Evolutionary conservation across 2,329 filamentous ascomycete species (phyloP).

Genomic region (Ascochyta lentis): DNA sequence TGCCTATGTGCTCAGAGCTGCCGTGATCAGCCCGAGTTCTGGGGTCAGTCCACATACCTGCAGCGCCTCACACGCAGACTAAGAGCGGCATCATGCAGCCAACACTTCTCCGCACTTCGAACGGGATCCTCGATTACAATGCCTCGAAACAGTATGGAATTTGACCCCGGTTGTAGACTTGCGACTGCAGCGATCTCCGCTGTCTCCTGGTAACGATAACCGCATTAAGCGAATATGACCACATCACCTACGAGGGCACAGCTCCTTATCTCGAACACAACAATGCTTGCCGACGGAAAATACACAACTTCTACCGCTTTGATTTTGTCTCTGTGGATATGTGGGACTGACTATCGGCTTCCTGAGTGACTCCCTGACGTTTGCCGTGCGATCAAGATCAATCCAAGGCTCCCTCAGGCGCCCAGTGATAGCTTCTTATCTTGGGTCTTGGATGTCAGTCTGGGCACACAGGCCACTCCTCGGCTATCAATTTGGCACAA

Average conservation of each 20-base stretch:
- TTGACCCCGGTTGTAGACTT: background rate
- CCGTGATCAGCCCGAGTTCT: background rate
- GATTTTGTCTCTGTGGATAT: too few species aligned
- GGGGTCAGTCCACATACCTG: background rate
- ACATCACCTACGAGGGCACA: background rate
- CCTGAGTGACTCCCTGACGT: background rate
- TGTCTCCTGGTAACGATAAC: slow-evolving; percentile 7
- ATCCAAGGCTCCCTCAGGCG: background rate
- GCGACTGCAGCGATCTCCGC: background rate
- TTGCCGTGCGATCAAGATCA: background rate
- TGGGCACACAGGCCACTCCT: slow-evolving; percentile 1
- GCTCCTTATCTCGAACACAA: slow-evolving; percentile 1
- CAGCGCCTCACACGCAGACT: background rate
- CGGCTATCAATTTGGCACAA: background rate
- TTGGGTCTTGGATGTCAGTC: background rate
- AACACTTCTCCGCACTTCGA: slow-evolving; percentile 4
- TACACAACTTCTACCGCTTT: too few species aligned
- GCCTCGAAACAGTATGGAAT: slow-evolving; percentile 1
- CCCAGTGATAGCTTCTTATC: slow-evolving; percentile 6
- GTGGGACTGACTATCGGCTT: too few species aligned
- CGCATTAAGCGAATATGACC: slow-evolving; percentile 3
- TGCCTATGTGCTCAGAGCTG: too few species aligned
- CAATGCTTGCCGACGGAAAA: slow-evolving; percentile 3
- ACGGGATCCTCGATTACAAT: background rate
- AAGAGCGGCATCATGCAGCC: slow-evolving; percentile 7